Evolutionary conservation across 106 monocot species (phyloP).

Genomic region (Posidonia australis): DNA sequence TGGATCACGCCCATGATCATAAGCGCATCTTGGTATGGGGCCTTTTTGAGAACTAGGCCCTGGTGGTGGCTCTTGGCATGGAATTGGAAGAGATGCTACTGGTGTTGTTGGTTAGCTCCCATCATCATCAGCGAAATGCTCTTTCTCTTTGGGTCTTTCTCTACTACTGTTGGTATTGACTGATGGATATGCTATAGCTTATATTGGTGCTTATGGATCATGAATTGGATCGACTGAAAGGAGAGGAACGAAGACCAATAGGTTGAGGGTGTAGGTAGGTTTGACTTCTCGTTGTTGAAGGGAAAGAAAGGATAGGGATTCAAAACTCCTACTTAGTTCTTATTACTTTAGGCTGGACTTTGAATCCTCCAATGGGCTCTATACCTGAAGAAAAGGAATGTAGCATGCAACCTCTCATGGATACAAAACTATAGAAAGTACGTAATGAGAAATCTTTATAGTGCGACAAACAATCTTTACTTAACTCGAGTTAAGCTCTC

Average conservation of each 20-base stretch:
- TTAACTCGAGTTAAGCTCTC: too few species aligned
- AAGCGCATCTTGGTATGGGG: background rate
- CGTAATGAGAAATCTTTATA: too few species aligned
- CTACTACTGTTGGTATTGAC: background rate
- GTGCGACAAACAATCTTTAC: too few species aligned
- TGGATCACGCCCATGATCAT: background rate
- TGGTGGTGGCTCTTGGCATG: background rate
- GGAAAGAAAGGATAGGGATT: background rate
- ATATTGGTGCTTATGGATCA: constrained; percentile 3
- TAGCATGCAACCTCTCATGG: too few species aligned
- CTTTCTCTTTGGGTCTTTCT: constrained; percentile 8
- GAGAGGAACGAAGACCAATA: background rate
- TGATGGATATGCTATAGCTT: background rate
- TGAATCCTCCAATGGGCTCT: too few species aligned
- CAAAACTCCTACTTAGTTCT: too few species aligned
- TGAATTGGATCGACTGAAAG: constrained; percentile 1
- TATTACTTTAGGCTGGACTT: too few species aligned
- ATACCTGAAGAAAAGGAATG: too few species aligned
- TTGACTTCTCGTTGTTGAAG: background rate
- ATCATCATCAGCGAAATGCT: constrained; percentile 2
- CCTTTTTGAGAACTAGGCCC: constrained; percentile 7
- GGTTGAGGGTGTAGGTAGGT: background rate
- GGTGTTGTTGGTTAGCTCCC: background rate
- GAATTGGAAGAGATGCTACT: constrained; percentile 2
- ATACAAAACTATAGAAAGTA: too few species aligned